Evolutionary conservation across 805 yeast genomes (phyloP), one percentile per base, ranked within the genome.

Genomic region (Metschnikowia cerradonensis): DNA sequence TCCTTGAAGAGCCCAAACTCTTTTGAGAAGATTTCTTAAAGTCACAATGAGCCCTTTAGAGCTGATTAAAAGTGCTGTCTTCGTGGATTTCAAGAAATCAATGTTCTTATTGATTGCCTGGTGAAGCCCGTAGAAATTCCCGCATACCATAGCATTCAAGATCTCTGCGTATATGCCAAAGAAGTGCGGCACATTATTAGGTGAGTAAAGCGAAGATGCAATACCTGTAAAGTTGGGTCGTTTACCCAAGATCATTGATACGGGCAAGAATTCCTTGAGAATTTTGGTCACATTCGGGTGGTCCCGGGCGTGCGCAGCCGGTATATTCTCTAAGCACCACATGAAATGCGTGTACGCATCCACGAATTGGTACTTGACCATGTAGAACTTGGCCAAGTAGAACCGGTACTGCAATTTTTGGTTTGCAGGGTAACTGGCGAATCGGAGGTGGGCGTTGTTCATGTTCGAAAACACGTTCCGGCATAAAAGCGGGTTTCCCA

Each of bases 381-480:
- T 58, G 58, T 81, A 78, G 53, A 74, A 85, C 41, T 80, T 72
- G 3, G 83, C 83, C 41, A 82, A 64, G 43, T 78, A 73, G 59
- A 71, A 82, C 44, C 86, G 63, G 61, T 81, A 83, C 46, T 76
- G 78, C 6, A 81, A 60, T 41, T 78, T 75, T 54, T 80, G 80
- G 15, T 73, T 63, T 39, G 59, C 68, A 3, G 73, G 61, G 38
- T 75, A 80, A n/a, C 68, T 63, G 3, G 55, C 55, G 47, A 74
- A 73, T 37, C 69, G 71, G 37, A 82, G 65, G 22, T 70, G 67
- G 17, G 83, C 71, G 44, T 79, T 78, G 56, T 77, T 80, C 70
- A 83, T 77, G 61, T 82, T 83, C 33, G 84, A 75, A 59, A 82
- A 81, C 37, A 83, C 81, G 57, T 83, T 82, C 34, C 81, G 75